These are phyloP conservation scores for Phaseolus coccineus DNA, from an alignment of 331 rosid genomes.

Conservation along the genomic window DNA sequence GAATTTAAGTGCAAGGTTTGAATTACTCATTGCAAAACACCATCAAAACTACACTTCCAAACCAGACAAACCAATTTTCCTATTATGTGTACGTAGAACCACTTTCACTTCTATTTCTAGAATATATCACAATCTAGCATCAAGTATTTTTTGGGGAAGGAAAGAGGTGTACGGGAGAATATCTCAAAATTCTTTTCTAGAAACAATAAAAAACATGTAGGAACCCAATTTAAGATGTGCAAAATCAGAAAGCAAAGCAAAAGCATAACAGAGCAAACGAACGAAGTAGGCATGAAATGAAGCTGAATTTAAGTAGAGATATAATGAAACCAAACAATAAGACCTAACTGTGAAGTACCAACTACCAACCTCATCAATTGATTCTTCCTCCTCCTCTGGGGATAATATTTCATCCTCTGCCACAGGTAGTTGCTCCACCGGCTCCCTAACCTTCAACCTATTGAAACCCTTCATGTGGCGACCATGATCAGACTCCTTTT, in stretches of 20 bases:
- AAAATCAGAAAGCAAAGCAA: constrained; percentile 12
- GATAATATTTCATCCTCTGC: constrained; percentile 55
- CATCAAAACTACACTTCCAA: neutral
- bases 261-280: neutral
- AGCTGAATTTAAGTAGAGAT: constrained; percentile 2
- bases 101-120: constrained; percentile 30
- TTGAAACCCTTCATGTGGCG: constrained; percentile 93
- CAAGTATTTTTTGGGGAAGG: neutral
- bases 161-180: neutral
- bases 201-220: neutral
- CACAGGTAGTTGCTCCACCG: constrained; percentile 39
- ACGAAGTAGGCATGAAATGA: neutral
- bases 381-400: constrained; percentile 58
- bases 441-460: constrained; percentile 74
- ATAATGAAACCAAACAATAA: neutral
- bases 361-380: constrained; percentile 68
- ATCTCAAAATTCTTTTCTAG: neutral
- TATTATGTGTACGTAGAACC: constrained; percentile 1
- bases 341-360: constrained; percentile 30
- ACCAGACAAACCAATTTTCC: neutral
- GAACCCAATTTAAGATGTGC: constrained; percentile 19
- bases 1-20: constrained; percentile 5
- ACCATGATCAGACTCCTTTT: constrained; percentile 87
- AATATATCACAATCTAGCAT: neutral
- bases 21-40: neutral